These are phyloP conservation scores for Lathyrus aphaca DNA, from an alignment of 306 rosid species.

Conservation along the genomic window DNA sequence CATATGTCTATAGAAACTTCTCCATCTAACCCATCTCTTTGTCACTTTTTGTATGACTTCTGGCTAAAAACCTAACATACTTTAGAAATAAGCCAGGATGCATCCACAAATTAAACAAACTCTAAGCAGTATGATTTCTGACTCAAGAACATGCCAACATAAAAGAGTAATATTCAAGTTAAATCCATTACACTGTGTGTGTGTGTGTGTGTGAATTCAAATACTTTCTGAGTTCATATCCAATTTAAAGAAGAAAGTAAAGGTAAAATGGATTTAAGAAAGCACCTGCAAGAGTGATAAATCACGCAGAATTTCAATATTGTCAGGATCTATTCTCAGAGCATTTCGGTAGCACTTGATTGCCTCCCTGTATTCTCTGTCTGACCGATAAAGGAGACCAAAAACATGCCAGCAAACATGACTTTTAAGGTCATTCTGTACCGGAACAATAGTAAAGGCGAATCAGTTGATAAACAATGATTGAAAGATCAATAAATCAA, in stretches of 20 bases:
- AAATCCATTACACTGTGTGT: background rate
- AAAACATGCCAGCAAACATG: constrained; percentile 99
- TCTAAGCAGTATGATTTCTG: background rate
- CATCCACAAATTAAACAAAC: background rate
- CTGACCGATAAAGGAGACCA: constrained; percentile 96
- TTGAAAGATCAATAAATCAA: constrained; percentile 16
- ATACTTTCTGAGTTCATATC: constrained; percentile 11
- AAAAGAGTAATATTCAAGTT: constrained; percentile 4
- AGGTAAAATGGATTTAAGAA: constrained; percentile 20
- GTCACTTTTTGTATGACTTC: constrained; percentile 11
- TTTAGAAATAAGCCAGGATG: background rate
- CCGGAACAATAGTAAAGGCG: constrained; percentile 39
- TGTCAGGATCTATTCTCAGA: constrained; percentile 89
- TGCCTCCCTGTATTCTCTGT: constrained; percentile 97
- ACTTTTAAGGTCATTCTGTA: constrained; percentile 96
- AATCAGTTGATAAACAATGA: constrained; percentile 30
- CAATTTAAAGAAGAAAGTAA: constrained; percentile 25
- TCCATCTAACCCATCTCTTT: constrained; percentile 2
- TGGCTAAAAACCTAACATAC: constrained; percentile 6
- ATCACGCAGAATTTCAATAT: constrained; percentile 91
- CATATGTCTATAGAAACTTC: constrained; percentile 15
- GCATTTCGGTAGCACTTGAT: constrained; percentile 97
- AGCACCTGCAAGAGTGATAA: constrained; percentile 85
- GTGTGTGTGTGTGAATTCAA: background rate
- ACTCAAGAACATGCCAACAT: constrained; percentile 9